These are phyloP conservation scores for Pulveroboletus ravenelii DNA, from an alignment of 768 basidiomycete genomes.

Conservation along the genomic window DNA sequence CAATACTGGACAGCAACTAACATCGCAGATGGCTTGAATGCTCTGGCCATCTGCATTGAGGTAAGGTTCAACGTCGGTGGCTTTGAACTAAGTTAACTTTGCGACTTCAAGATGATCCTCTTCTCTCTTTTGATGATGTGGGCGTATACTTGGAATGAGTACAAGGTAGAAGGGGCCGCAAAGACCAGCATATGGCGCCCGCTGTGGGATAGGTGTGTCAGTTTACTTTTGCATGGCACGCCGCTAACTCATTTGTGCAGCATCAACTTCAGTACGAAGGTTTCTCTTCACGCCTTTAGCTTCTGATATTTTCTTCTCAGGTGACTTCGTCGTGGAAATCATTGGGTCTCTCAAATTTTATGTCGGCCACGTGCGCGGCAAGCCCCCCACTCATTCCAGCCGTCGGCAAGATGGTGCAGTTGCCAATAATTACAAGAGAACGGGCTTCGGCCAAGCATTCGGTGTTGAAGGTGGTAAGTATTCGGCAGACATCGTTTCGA, in stretches of 20 bases:
- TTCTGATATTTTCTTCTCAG: constrained; percentile 30
- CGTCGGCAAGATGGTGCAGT: constrained; percentile 16
- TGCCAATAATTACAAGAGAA: constrained; percentile 25
- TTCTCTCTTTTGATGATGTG: constrained; percentile 77
- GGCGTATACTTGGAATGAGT: constrained; percentile 75
- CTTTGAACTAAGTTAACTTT: constrained; percentile 4
- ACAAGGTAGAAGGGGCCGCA: constrained; percentile 40
- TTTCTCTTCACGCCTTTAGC: not conserved
- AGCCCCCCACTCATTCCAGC: constrained; percentile 21
- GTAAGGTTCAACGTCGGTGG: constrained; percentile 33
- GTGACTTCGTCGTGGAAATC: constrained; percentile 68
- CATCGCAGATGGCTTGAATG: constrained; percentile 78
- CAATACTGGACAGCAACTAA: constrained; percentile 81
- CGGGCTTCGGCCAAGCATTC: constrained; percentile 39
- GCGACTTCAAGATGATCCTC: constrained; percentile 64
- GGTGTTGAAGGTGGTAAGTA: constrained; percentile 27
- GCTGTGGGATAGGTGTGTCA: constrained; percentile 54
- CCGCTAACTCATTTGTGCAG: constrained; percentile 22
- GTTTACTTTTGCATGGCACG: not conserved
- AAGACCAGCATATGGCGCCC: constrained; percentile 64
- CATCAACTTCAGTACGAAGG: constrained; percentile 42
- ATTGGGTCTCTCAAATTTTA: constrained; percentile 58
- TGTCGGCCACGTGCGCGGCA: constrained; percentile 36
- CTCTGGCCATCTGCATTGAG: constrained; percentile 80
- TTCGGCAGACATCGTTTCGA: constrained; percentile 4